Percentiles rank a stretch among this genome's conserved stretches.
These are phyloP conservation scores for Takashimella koratensis DNA, from an alignment of 1,284 basidiomycete genomes.

Conservation along the genomic window DNA sequence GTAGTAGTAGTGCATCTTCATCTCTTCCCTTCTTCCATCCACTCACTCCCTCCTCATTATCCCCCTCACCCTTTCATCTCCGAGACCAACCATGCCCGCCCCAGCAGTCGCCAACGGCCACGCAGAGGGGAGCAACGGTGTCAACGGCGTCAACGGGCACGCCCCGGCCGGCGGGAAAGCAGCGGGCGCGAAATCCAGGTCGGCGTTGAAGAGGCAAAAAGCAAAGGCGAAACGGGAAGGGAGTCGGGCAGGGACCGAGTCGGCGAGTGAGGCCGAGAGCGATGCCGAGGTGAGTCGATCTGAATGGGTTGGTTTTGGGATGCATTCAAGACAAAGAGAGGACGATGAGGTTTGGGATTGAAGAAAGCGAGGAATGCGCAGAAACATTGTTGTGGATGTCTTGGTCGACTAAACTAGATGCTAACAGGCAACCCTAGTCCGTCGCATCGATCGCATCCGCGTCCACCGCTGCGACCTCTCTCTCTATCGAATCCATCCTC, in stretches of 20 bases:
- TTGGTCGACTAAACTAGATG: too few species aligned
- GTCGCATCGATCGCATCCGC: constrained; percentile 14
- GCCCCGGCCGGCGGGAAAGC: constrained; percentile 11
- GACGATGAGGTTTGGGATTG: too few species aligned
- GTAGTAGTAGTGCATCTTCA: background rate
- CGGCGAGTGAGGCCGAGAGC: constrained; percentile 31
- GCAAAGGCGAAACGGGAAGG: constrained; percentile 36
- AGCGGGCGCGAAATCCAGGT: constrained; percentile 37
- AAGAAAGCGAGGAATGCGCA: too few species aligned
- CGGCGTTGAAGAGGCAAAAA: constrained; percentile 44
- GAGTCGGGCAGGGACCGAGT: constrained; percentile 16
- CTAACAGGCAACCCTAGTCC: constrained; percentile 21
- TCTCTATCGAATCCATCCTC: constrained; percentile 22
- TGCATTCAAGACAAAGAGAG: too few species aligned
- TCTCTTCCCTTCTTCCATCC: background rate
- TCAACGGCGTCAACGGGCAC: constrained; percentile 9
- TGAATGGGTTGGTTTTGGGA: background rate
- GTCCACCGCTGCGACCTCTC: constrained; percentile 27
- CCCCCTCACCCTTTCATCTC: too few species aligned
- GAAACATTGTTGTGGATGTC: too few species aligned
- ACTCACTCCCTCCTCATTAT: background rate
- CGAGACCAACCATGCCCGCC: constrained; percentile 10
- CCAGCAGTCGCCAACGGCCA: constrained; percentile 23
- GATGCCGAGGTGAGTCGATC: constrained; percentile 37
- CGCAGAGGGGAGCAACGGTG: constrained; percentile 19